Base-by-base conservation (phyloP, 768 basidiomycete genomes). In the Hypholoma fasciculare region DNA sequence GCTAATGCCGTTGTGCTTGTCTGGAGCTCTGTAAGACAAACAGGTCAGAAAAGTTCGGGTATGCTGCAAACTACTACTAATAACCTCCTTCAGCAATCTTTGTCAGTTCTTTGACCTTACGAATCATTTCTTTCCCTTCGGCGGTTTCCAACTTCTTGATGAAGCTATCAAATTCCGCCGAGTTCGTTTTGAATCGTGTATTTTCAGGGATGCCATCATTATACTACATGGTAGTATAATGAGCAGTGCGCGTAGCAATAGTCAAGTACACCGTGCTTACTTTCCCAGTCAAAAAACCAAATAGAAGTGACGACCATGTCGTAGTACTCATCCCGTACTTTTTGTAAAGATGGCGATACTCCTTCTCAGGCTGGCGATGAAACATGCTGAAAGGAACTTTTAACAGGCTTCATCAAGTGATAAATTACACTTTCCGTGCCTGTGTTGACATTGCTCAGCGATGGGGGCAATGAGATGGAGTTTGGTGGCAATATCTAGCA, bases 361-460 rank as follows among this genome's bases (percentile, higher is more conserved):
- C 90, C 67, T 83, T 83, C 75, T 94, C 92, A 23, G 90, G 84
- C 11, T 91, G 86, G n/a, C 90, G 85, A 69, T 86, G 81, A 69
- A 93, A 81, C 82, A 91, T 84, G 66, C 85, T 89, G 69, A 70
- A 56, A 43, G 19, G 48, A 20, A 43, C 23, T 36, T 43, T 16
- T 37, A n/a, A 47, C 47, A 26, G 5, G 14, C 16, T 38, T 44
- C 3, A 12, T 40, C 9, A 36, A 37, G 13, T 9, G 30, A 34
- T 34, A 34, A 34, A 34, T 30, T 44, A n/a, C 20, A 11, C 19
- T 7, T 39, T 13, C 16, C 8, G 12, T 13, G 40, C 85, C 85
- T 74, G 72, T 88, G 83, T 65, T 88, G 81, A 68, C 86, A 86
- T 73, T 93, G 91, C 63, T 94, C 92, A 42, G 82, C 85, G 57